Evolutionary conservation across 2,329 filamentous ascomycete genomes (phyloP).

Genomic region (Hymenoscyphus fraxineus): DNA sequence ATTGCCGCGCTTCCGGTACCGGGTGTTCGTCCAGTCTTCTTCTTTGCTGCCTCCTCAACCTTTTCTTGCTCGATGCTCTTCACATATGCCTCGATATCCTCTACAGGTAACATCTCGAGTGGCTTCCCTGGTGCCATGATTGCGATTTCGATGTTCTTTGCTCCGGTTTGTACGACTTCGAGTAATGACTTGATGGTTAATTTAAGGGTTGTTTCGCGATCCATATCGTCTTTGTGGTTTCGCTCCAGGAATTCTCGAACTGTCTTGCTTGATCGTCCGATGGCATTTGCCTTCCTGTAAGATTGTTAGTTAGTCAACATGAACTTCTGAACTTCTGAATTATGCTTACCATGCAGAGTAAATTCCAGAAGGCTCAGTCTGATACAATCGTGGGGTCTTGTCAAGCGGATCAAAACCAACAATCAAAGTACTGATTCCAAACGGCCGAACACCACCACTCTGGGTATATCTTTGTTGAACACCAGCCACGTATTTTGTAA

Average conservation of each 20-base stretch:
- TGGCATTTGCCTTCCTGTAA: conserved; percentile 95
- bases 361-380: conserved; percentile 98
- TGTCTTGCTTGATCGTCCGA: conserved; percentile 97
- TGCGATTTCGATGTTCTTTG: conserved; percentile 99
- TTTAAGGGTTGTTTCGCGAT: conserved; percentile 91
- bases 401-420: conserved; percentile 97
- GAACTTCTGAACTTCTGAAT: conserved; percentile 29
- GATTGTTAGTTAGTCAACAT: conserved; percentile 16
- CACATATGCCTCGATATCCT: conserved; percentile 95
- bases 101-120: conserved; percentile 89
- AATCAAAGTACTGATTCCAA: conserved; percentile 95
- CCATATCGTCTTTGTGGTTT: conserved; percentile 98
- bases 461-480: conserved; percentile 99
- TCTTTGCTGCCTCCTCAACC: conserved; percentile 96
- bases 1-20: conserved; percentile 69
- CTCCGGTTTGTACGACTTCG: conserved; percentile 96
- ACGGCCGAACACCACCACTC: conserved; percentile 96
- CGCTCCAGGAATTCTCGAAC: conserved; percentile 97
- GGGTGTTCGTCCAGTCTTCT: conserved; percentile 79
- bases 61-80: conserved; percentile 99
- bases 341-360: conserved; percentile 88
- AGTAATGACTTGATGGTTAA: conserved; percentile 96
- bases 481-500: conserved; percentile 96
- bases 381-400: conserved; percentile 84
- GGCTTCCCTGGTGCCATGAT: conserved; percentile 91